Conservation (phyloP, 2,329 filamentous ascomycete genomes). For the Plectosphaerella plurivora region DNA sequence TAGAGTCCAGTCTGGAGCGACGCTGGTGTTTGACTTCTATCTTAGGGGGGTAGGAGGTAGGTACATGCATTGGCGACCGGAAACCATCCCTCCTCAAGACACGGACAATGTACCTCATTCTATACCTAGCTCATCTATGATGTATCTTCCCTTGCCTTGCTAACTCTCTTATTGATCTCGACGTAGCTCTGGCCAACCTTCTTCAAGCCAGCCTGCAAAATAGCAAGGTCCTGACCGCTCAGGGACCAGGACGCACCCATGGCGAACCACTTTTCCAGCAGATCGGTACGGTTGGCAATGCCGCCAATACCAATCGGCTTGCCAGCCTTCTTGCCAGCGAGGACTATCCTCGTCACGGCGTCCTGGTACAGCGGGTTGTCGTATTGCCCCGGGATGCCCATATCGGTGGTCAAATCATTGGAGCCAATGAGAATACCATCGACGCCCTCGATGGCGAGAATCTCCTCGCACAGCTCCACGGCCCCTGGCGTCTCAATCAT, state of each 20-base stretch:
- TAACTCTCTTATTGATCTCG: slow-evolving; percentile 15
- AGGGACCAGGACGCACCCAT: slow-evolving; percentile 33
- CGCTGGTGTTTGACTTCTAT: no score
- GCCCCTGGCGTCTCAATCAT: slow-evolving; percentile 36
- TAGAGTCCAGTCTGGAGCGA: no score
- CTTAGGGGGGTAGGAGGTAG: no score
- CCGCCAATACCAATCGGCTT: slow-evolving; percentile 36
- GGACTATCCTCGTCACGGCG: slow-evolving; percentile 22
- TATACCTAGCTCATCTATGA: no score
- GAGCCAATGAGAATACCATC: slow-evolving; percentile 37
- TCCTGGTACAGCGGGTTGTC: slow-evolving; percentile 26
- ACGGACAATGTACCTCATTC: no score
- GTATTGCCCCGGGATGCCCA: slow-evolving; percentile 36
- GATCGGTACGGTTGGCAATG: slow-evolving; percentile 31
- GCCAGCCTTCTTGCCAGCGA: slow-evolving; percentile 29
- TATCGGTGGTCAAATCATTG: slow-evolving; percentile 36
- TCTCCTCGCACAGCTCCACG: slow-evolving; percentile 32
- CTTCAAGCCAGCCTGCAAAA: slow-evolving; percentile 29
- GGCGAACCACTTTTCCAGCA: slow-evolving; percentile 31
- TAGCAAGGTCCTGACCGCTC: slow-evolving; percentile 26
- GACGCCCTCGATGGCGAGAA: slow-evolving; percentile 33
- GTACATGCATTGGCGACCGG: no score
- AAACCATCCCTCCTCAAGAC: no score
- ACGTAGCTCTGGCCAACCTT: slow-evolving; percentile 23
- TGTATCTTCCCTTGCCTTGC: neutral